These are phyloP conservation scores for Coprinopsis strossmayeri DNA, from an alignment of 768 basidiomycete genomes.

Conservation along the genomic window DNA sequence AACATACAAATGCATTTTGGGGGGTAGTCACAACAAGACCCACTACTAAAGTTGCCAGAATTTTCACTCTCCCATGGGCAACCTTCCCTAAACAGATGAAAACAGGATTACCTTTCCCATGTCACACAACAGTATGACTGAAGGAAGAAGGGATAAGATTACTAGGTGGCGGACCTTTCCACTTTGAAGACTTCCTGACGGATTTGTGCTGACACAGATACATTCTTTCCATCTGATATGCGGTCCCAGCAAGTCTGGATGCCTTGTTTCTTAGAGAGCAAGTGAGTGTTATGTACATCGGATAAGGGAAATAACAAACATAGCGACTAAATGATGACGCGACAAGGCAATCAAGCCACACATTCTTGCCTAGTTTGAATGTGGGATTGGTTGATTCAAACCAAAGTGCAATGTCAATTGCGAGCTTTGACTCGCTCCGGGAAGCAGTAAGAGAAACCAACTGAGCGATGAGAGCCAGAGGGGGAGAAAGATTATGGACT, in stretches of 20 bases:
- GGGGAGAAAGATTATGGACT: no score
- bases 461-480: not conserved
- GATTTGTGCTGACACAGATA: not conserved
- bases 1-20: no score
- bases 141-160: not conserved
- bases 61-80: no score
- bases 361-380: not conserved
- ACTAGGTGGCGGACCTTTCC: not conserved
- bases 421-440: not conserved
- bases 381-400: not conserved
- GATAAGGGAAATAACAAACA: not conserved
- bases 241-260: not conserved
- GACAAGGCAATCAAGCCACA: not conserved
- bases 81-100: no score
- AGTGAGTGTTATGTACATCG: not conserved
- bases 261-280: not conserved
- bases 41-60: no score
- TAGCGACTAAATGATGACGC: not conserved
- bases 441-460: not conserved
- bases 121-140: no score
- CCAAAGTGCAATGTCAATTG: not conserved
- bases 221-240: not conserved
- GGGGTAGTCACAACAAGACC: no score
- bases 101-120: no score
- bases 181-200: not conserved